phyloP scores from a whole-genome alignment of 768 basidiomycete genomes.

The Scleroderma bovista region DNA sequence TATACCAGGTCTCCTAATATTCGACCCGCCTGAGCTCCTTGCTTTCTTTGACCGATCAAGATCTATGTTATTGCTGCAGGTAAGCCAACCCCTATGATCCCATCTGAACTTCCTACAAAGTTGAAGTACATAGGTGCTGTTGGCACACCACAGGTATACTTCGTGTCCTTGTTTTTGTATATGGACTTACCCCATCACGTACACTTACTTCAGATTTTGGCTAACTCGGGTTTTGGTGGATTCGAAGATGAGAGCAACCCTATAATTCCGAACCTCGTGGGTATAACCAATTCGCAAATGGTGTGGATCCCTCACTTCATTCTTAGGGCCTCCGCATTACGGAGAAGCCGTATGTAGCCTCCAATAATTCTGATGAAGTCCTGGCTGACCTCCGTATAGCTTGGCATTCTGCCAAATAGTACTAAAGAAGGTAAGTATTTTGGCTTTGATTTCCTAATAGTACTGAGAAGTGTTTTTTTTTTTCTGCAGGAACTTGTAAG shows the following conservation, averaged over 20 bases:
- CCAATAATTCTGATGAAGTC: too few relatives aligned
- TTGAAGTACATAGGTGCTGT: not conserved
- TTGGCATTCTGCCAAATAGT: constrained; percentile 1
- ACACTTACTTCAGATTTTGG: too few relatives aligned
- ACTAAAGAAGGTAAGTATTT: not conserved
- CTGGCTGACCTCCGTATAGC: too few relatives aligned
- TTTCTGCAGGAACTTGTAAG: not conserved
- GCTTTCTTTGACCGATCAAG: too few relatives aligned
- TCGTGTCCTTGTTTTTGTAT: too few relatives aligned
- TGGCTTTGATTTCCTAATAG: not conserved
- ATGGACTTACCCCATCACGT: not conserved
- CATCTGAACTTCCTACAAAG: too few relatives aligned
- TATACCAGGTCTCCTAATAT: too few relatives aligned
- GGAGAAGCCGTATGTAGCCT: not conserved
- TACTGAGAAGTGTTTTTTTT: not conserved
- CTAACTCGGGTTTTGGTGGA: not conserved
- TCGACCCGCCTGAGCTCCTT: too few relatives aligned
- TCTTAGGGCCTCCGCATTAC: not conserved
- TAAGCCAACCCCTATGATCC: too few relatives aligned
- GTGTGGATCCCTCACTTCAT: not conserved
- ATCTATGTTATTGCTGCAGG: too few relatives aligned
- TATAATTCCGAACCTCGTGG: too few relatives aligned
- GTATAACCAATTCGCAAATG: too few relatives aligned
- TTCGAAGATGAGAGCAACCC: not conserved
- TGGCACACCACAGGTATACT: not conserved